phyloP scores from a whole-genome alignment of 805 yeast species.

The Saturnispora silvae region DNA sequence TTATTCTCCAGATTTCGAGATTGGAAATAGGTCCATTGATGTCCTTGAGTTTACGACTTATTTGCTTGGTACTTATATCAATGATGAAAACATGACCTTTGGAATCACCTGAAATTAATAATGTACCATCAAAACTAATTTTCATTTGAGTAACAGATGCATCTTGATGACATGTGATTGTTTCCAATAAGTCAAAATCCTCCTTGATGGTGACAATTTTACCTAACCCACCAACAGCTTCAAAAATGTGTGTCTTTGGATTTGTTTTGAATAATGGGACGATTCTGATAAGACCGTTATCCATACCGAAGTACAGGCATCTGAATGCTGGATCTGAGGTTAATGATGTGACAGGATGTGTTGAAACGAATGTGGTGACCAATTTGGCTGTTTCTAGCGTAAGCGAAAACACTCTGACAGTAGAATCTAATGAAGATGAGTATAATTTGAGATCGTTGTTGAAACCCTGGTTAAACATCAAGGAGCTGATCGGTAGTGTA shows the following conservation, averaged over 20 bases:
- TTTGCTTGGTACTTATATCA: slow-evolving; percentile 64
- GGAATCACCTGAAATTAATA: slow-evolving; percentile 61
- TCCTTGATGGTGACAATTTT: slow-evolving; percentile 39
- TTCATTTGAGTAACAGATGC: slow-evolving; percentile 40
- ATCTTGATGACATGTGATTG: slow-evolving; percentile 47
- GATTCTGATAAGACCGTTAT: slow-evolving; percentile 48
- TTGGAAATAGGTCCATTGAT: slow-evolving; percentile 21
- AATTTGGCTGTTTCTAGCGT: slow-evolving; percentile 25
- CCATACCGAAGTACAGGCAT: slow-evolving; percentile 57
- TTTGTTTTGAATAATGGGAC: slow-evolving; percentile 39
- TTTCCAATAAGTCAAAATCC: slow-evolving; percentile 38
- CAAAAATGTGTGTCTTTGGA: slow-evolving; percentile 31
- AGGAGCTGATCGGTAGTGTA: slow-evolving; percentile 35
- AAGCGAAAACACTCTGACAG: slow-evolving; percentile 62
- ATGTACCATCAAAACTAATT: slow-evolving; percentile 66
- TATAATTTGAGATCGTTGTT: slow-evolving; percentile 52
- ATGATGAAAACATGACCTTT: slow-evolving; percentile 57
- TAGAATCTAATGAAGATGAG: slow-evolving; percentile 64
- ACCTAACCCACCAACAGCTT: slow-evolving; percentile 50
- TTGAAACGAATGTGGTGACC: slow-evolving; percentile 63
- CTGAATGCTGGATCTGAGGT: slow-evolving; percentile 74
- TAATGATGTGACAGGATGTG: slow-evolving; percentile 44
- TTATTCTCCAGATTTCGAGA: slow-evolving; percentile 16
- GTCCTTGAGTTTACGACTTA: slow-evolving; percentile 42
- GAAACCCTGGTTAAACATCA: slow-evolving; percentile 35